Evolutionary conservation across 139 green algal genomes (phyloP).

Genomic region (Coelastrella sp.): DNA sequence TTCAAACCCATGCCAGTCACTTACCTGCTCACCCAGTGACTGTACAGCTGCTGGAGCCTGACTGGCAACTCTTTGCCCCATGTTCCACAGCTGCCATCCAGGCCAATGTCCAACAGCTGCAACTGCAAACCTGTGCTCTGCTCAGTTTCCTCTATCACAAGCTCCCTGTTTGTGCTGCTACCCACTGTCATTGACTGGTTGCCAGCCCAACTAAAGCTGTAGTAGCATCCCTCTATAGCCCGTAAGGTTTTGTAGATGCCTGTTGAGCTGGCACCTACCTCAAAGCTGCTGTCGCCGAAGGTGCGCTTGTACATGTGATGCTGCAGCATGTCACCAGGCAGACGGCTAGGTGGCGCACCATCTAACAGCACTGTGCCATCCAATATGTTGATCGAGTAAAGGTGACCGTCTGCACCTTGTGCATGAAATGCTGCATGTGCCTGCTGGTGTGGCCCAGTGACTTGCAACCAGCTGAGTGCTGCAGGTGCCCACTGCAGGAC

Average conservation of each 20-base stretch:
- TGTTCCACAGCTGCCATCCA: neutral
- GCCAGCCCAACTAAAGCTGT: slow-evolving; percentile 36
- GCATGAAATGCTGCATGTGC: slow-evolving; percentile 53
- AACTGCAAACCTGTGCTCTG: neutral
- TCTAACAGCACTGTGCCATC: slow-evolving; percentile 56
- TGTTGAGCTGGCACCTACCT: slow-evolving; percentile 46
- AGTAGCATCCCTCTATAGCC: slow-evolving; percentile 12
- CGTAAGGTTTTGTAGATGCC: slow-evolving; percentile 42
- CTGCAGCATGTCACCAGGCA: slow-evolving; percentile 56
- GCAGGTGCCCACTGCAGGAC: slow-evolving; percentile 4
- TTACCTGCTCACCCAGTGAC: slow-evolving; percentile 39
- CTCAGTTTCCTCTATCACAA: slow-evolving; percentile 23
- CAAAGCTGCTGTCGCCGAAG: no score
- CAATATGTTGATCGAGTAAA: slow-evolving; percentile 60
- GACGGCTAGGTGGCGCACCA: slow-evolving; percentile 45
- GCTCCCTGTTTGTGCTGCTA: slow-evolving; percentile 28
- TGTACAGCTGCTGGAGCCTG: slow-evolving; percentile 33
- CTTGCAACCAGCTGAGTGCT: neutral
- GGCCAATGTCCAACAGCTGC: slow-evolving; percentile 22
- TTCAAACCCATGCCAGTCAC: no score
- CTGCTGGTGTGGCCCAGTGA: neutral
- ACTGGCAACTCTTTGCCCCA: slow-evolving; percentile 31
- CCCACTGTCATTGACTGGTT: neutral
- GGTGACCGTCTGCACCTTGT: neutral
- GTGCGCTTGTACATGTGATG: slow-evolving; percentile 62